Conservation (phyloP, 768 basidiomycete species). For the Russula olivacea region DNA sequence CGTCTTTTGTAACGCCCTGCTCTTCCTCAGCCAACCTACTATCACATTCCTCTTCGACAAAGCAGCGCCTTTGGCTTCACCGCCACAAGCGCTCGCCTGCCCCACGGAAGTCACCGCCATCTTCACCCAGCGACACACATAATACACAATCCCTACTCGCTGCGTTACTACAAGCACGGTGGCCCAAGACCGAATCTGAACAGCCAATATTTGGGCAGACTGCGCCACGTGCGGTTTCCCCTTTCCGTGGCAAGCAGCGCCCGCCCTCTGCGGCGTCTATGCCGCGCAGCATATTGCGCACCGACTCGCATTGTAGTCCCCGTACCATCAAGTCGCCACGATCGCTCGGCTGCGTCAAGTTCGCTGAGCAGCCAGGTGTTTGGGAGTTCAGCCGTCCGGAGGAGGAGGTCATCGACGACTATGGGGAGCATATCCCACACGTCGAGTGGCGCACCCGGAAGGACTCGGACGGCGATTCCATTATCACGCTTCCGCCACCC, state of each 20-base stretch:
- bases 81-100: conserved; percentile 38
- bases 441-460: conserved; percentile 12
- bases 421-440: conserved; percentile 1
- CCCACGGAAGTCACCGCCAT: conserved; percentile 17
- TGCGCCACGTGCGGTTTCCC: conserved; percentile 24
- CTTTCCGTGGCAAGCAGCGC: conserved; percentile 20
- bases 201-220: conserved; percentile 26
- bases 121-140: conserved; percentile 20
- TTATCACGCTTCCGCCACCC: conserved; percentile 28
- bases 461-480: conserved; percentile 21
- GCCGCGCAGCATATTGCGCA: conserved; percentile 26
- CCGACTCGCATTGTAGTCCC: conserved; percentile 16
- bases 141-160: conserved; percentile 22
- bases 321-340: conserved; percentile 18
- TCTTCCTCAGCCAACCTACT: conserved; percentile 22
- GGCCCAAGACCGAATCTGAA: conserved; percentile 25
- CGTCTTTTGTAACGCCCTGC: conserved; percentile 20
- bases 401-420: conserved; percentile 7
- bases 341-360: conserved; percentile 25
- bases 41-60: conserved; percentile 28
- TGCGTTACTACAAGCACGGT: conserved; percentile 23
- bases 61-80: conserved; percentile 44
- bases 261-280: conserved; percentile 19
- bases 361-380: conserved; percentile 19
- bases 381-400: conserved; percentile 18